A percentile compares a stretch with the other conserved stretches of the same genome.
Conservation (phyloP, 2,329 filamentous ascomycete species). For the Juglanconis oblonga region DNA sequence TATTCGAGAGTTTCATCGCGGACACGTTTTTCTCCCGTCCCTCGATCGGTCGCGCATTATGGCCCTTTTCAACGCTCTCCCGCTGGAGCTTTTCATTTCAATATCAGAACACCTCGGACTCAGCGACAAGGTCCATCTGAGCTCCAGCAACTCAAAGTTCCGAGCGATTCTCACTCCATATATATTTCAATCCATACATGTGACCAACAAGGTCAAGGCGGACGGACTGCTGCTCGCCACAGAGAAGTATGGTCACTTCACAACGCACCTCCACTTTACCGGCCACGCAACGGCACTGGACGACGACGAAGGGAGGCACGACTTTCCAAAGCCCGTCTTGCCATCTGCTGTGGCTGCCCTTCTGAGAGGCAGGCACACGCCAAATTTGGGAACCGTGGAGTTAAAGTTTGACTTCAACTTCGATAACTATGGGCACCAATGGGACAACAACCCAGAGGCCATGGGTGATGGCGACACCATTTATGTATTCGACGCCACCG, state of each 20-base stretch:
- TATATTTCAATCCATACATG: not conserved
- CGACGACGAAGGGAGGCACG: not conserved
- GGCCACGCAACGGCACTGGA: not conserved
- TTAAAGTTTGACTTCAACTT: not conserved
- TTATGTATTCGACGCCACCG: not conserved
- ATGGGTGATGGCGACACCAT: not conserved
- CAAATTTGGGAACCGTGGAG: not conserved
- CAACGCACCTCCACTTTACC: not conserved
- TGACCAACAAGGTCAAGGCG: not conserved
- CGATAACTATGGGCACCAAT: not conserved
- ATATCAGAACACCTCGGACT: too few relatives aligned
- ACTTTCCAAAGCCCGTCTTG: not conserved
- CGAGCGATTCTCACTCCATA: not conserved
- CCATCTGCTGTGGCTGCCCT: not conserved
- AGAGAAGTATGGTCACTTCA: not conserved
- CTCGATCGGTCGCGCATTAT: too few relatives aligned
- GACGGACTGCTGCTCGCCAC: not conserved
- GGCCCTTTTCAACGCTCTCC: too few relatives aligned
- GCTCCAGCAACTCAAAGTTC: not conserved
- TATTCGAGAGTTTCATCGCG: too few relatives aligned
- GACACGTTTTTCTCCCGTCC: too few relatives aligned
- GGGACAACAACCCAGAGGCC: not conserved
- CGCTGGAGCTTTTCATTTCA: too few relatives aligned
- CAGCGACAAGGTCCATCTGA: too few relatives aligned
- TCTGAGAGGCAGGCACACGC: not conserved